Base-by-base conservation (phyloP, 108 stramenopile species). In the Nannochloropsis gaditana region DNA sequence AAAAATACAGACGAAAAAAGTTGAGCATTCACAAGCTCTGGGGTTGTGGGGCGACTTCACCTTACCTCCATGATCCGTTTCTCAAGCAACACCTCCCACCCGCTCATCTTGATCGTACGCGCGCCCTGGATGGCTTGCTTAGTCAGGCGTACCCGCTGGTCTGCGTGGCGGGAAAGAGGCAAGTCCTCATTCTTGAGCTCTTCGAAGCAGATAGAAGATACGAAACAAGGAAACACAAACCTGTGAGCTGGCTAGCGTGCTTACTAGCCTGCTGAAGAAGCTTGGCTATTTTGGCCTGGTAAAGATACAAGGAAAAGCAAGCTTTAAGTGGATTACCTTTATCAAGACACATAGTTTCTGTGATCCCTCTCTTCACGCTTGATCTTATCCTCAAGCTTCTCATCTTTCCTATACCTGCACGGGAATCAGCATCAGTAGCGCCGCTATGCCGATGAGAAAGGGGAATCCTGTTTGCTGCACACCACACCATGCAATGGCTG, bases 21-120 rank as follows among this genome's bases (percentile, higher is more conserved):
- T 31, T 31, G 31, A 31, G 31, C 31, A 31, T 31, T 31, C 31
- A 31, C 31, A 31, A 31, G 31, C 31, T 31, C 31, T 31, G 31
- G 31, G 31, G 31, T 31, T 31, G 31, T 31, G 31, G 31, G 31
- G 31, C 31, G 31, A 31, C 31, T 50, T 50, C 15, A 10, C 47
- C 47, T 50, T 50, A 50, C 47, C 10, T 50, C 45, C 44, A 86
- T 80, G 82, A 96, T 95, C 80, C 94, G 91, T 21, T 93, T 87
- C 50, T 90, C 85, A 86, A 95, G 95, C 42, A 91, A 87, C 4
- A 87, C 82, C 90, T 96, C 95, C 91, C 93, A 94, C 0, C 93
- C 95, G 21, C 84, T 85, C 93, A 94, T 93, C 84, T 96, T 96
- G 92, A 96, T 93, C 9, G 95, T 91, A 11, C 95, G 92, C 41